phyloP scores from a whole-genome alignment of 2,329 filamentous ascomycete species.

The Clonostachys chloroleuca region DNA sequence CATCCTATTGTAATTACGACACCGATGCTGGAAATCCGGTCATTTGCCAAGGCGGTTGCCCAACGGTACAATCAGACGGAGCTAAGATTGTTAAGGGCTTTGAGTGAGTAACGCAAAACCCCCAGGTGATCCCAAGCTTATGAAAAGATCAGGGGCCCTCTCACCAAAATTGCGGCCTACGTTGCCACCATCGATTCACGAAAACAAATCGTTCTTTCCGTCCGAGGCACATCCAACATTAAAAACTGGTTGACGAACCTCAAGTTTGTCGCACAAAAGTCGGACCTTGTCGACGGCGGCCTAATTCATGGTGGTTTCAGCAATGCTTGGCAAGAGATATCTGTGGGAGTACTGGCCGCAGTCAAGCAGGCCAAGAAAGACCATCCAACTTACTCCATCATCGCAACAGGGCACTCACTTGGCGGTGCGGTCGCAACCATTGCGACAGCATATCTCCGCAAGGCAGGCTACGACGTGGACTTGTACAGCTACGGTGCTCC shows the following conservation, averaged over 20 bases:
- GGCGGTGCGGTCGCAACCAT: constrained; percentile 61
- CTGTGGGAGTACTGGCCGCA: constrained; percentile 29
- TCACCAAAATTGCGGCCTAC: constrained; percentile 43
- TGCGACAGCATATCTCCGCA: constrained; percentile 51
- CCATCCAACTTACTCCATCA: constrained; percentile 47
- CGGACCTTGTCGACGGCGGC: constrained; percentile 35
- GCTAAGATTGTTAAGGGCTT: constrained; percentile 38
- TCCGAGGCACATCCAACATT: constrained; percentile 53
- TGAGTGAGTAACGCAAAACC: constrained; percentile 16
- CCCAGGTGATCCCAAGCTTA: not conserved
- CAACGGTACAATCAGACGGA: constrained; percentile 32
- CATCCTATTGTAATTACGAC: constrained; percentile 49
- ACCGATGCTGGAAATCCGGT: constrained; percentile 28
- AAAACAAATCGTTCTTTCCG: constrained; percentile 51
- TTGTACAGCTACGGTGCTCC: constrained; percentile 66
- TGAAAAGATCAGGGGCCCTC: constrained; percentile 22
- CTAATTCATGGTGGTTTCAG: constrained; percentile 53
- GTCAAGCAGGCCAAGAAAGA: constrained; percentile 34
- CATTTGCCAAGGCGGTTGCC: constrained; percentile 37
- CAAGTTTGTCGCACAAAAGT: constrained; percentile 19
- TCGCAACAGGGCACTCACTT: constrained; percentile 65
- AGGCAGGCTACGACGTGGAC: constrained; percentile 37
- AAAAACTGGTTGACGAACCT: constrained; percentile 58
- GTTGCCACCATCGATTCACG: constrained; percentile 44
- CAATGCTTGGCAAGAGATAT: constrained; percentile 50